Base-by-base conservation (phyloP, 768 basidiomycete species). In the Cyclocybe aegerita region DNA sequence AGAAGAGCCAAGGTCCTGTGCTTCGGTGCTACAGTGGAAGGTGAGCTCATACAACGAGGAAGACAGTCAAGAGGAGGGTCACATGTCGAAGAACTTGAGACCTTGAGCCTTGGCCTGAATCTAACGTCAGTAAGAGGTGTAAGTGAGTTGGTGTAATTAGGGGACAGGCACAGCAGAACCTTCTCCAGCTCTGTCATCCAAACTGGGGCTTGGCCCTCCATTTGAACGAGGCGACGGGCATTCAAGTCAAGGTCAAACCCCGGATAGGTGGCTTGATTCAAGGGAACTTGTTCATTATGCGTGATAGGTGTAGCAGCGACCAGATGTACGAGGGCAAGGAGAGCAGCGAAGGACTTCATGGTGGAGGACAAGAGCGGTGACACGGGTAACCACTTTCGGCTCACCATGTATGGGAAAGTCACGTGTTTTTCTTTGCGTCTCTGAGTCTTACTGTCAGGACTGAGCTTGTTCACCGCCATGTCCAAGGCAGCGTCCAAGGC, bases 141-240 rank as follows among this genome's bases (percentile, higher is more conserved):
- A 52, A 53, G 31, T 40, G 12, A 46, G n/a, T n/a, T n/a, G n/a
- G 15, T 43, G 31, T 35, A 33, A 45, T 43, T 35, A 23, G 32
- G 38, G 31, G 7, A 48, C 52, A 7, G 42, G 16, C 54, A 15
- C 30, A 15, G 14, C 41, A 32, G 7, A 46, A 88, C 89, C 85
- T 96, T 97, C 59, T 94, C 86, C n/a, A 88, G 70, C 69, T 97
- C 94, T 10, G 92, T 82, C 72, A 93, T 87, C 86, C 83, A 88
- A 45, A 86, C 78, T 3, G 90, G 86, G 9, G 72, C 72, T 61
- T 83, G 72, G 33, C 79, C 87, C 47, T 86, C 80, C 62, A 91
- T 73, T 65, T 92, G 82, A 45, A 96, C 84, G 46, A 94, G 79
- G 44, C 93, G 80, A 46, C 74, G 74, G 39, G 80, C 87, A 50